Evolutionary conservation across 225 moss, liverwort and hornwort species (phyloP), one percentile per base, ranked within the genome.

Genomic region (Antitrichia curtipendula): DNA sequence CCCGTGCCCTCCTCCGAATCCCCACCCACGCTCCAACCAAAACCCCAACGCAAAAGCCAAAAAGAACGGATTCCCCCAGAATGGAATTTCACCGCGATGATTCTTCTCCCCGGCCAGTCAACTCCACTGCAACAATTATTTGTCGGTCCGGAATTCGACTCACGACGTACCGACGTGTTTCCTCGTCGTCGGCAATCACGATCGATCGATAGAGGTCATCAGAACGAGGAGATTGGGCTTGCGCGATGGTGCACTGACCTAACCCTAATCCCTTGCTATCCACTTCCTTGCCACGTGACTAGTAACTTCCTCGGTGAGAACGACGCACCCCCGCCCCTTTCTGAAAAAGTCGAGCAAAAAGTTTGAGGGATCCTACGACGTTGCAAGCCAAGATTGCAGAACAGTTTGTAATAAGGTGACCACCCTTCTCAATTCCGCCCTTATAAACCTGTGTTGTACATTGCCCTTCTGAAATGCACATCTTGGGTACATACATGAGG

Each of bases 261-360:
- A 90, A 90, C 88, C 90, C 90, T 90, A 90, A 90, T 85, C 87
- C 68, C 66, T 50, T 80, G 75, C 70, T 85, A 90, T 88, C 90
- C 90, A 88, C 80, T 84, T 85, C 83, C 77, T 16, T 21, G 77
- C 86, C 86, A 86, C 89, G 77, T 86, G 89, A 89, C 89, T 84
- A 81, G 89, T 81, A 81, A 85, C 85, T 65, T 81, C 85, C 29
- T 2, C 49, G 24, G 85, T 74, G 56, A 81, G 74, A 81, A 65
- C 89, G 72, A 62, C 65, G 78, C 65, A 57, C 45, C 52, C 38
- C n/a, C 29, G 2, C 10, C 8, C 59, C 50, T 50, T 36, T 40
- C 28, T 71, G 47, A 83, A 87, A 88, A 83, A 75, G 87, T 27
- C 34, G 43, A 16, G 41, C 62, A 82, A 82, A 86, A 87, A 72